These are phyloP conservation scores for Leptographium flavum DNA, from an alignment of 2,329 filamentous ascomycete genomes.

Conservation along the genomic window DNA sequence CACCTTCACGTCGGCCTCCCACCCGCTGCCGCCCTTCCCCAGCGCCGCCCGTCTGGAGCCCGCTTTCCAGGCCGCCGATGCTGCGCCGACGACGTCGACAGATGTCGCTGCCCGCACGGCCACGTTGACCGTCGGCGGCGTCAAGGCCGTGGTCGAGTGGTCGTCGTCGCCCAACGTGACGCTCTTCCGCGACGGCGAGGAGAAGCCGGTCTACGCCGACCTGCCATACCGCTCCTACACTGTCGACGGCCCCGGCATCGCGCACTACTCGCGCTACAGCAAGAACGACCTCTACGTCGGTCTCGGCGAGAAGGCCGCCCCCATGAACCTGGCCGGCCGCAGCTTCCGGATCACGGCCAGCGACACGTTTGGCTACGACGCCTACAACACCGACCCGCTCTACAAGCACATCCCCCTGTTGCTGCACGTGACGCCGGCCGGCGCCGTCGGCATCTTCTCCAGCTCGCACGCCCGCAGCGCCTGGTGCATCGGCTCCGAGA, in stretches of 20 bases:
- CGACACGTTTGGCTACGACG: conserved; percentile 61
- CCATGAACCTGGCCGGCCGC: conserved; percentile 56
- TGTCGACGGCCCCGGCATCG: conserved; percentile 39
- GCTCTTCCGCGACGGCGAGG: conserved; percentile 32
- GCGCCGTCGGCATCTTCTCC: conserved; percentile 54
- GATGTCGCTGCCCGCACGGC: conserved; percentile 21
- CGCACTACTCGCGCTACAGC: conserved; percentile 47
- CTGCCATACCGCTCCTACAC: conserved; percentile 52
- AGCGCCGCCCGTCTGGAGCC: conserved; percentile 29
- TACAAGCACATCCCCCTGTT: conserved; percentile 66
- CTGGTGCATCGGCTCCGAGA: conserved; percentile 55
- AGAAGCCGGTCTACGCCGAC: conserved; percentile 45
- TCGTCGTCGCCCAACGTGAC: conserved; percentile 40
- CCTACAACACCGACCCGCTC: conserved; percentile 54
- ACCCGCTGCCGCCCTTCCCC: conserved; percentile 51
- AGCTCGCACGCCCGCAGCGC: conserved; percentile 49
- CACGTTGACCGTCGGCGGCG: conserved; percentile 29
- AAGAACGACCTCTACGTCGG: conserved; percentile 49
- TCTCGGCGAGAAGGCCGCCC: conserved; percentile 57
- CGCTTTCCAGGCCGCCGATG: conserved; percentile 9
- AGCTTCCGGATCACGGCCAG: conserved; percentile 53
- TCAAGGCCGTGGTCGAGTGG: conserved; percentile 46
- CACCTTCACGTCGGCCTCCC: conserved; percentile 46
- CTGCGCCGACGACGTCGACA: conserved; percentile 19
- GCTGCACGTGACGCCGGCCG: conserved; percentile 50